Evolutionary conservation across 2,329 filamentous ascomycete species (phyloP).

Genomic region (Fusarium sp.): DNA sequence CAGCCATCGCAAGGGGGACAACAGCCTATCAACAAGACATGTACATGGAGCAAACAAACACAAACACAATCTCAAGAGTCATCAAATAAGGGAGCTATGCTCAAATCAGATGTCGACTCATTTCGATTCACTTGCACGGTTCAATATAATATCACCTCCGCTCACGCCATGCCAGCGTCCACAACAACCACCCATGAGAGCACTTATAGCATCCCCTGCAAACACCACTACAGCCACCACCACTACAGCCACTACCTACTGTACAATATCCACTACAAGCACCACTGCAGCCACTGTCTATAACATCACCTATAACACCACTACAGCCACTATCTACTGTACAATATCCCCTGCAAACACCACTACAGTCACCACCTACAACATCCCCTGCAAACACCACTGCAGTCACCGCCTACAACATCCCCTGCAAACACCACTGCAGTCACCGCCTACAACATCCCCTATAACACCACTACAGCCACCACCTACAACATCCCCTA

Average conservation of each 20-base stretch:
- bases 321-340: too few relatives aligned
- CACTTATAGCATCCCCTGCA: neutral
- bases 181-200: too few relatives aligned
- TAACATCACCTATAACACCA: too few relatives aligned
- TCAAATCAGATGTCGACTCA: constrained; percentile 11
- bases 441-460: too few relatives aligned
- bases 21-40: neutral
- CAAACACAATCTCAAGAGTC: neutral
- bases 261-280: neutral
- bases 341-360: neutral
- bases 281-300: too few relatives aligned
- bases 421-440: neutral
- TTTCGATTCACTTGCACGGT: neutral
- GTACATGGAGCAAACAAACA: too few relatives aligned
- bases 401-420: neutral
- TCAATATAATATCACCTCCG: neutral
- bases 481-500: neutral
- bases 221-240: neutral
- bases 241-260: too few relatives aligned
- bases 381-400: neutral
- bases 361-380: neutral
- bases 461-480: too few relatives aligned
- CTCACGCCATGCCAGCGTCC: too few relatives aligned
- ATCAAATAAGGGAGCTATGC: neutral
- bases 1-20: neutral